Conservation (phyloP, 2,329 filamentous ascomycete species). For the Didymella sp. region DNA sequence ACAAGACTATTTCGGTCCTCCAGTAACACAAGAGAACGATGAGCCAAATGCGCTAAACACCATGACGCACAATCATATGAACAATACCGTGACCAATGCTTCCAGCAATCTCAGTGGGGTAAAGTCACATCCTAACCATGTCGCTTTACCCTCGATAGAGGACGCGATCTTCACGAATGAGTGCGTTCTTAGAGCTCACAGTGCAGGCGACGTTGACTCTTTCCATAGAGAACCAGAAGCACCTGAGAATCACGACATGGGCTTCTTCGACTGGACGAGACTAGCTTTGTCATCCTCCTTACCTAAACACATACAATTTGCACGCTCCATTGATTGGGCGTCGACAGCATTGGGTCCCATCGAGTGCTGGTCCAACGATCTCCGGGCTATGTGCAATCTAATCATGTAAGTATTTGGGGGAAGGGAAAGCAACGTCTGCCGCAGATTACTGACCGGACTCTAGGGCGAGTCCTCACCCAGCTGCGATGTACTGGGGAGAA, state of each 20-base stretch:
- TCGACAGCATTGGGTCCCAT: conserved; percentile 77
- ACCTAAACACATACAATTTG: conserved; percentile 75
- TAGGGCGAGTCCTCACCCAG: conserved; percentile 58
- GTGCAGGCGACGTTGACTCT: conserved; percentile 51
- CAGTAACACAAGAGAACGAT: background rate
- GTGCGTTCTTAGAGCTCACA: conserved; percentile 51
- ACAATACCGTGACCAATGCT: conserved; percentile 5
- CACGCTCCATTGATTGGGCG: conserved; percentile 75
- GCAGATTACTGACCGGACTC: conserved; percentile 8
- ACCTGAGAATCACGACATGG: conserved; percentile 46
- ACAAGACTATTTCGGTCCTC: conserved; percentile 53
- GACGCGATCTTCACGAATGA: conserved; percentile 47
- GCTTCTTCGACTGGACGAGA: conserved; percentile 83
- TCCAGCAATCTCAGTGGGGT: conserved; percentile 5
- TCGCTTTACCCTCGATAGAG: conserved; percentile 32
- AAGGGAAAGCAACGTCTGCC: background rate
- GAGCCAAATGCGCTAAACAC: conserved; percentile 1
- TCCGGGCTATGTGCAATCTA: conserved; percentile 80
- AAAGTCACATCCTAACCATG: conserved; percentile 21
- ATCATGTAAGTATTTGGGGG: conserved; percentile 64
- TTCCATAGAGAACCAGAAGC: conserved; percentile 42
- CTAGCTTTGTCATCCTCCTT: conserved; percentile 69
- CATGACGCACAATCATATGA: conserved; percentile 17
- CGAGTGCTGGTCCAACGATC: conserved; percentile 72
- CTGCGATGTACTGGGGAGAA: conserved; percentile 80